Evolutionary conservation across 2,329 filamentous ascomycete genomes (phyloP).

Genomic region (Ophiocordyceps camponoti-rufipedis): DNA sequence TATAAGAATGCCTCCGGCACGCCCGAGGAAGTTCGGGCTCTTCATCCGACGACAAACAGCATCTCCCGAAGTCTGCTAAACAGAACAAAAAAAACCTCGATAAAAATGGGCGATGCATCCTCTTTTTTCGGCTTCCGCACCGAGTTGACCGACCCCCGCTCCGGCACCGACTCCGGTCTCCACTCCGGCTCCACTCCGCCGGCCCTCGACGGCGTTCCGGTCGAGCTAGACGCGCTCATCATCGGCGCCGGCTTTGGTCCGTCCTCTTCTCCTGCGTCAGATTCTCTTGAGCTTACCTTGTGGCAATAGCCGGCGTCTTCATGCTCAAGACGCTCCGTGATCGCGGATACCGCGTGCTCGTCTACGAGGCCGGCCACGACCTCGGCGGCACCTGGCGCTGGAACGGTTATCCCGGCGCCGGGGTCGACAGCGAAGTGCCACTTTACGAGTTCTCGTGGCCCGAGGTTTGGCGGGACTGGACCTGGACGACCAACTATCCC

Average conservation of each 20-base stretch:
- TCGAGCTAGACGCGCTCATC: slow-evolving; percentile 24
- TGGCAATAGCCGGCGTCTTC: slow-evolving; percentile 24
- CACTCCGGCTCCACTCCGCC: background rate
- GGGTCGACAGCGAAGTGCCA: slow-evolving; percentile 34
- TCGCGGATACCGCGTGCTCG: slow-evolving; percentile 24
- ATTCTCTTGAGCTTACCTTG: background rate
- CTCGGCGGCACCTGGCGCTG: slow-evolving; percentile 36
- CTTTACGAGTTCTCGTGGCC: slow-evolving; percentile 35
- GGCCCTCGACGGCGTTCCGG: background rate
- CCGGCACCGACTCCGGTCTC: background rate
- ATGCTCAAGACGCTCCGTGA: slow-evolving; percentile 33
- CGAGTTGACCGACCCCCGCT: background rate
- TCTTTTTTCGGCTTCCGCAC: background rate
- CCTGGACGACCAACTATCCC: slow-evolving; percentile 34
- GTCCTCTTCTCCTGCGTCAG: background rate
- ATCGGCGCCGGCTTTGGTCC: slow-evolving; percentile 26
- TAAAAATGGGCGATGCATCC: background rate
- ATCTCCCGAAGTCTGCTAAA: too few relatives aligned
- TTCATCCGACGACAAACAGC: too few relatives aligned
- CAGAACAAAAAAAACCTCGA: background rate
- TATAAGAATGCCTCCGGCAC: too few relatives aligned
- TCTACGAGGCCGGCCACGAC: slow-evolving; percentile 33
- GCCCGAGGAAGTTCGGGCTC: too few relatives aligned
- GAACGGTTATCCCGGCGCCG: slow-evolving; percentile 36
- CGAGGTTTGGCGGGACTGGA: slow-evolving; percentile 35